Evolutionary conservation across 2,329 filamentous ascomycete species (phyloP).

Genomic region (Sporothrix euskadiensis): DNA sequence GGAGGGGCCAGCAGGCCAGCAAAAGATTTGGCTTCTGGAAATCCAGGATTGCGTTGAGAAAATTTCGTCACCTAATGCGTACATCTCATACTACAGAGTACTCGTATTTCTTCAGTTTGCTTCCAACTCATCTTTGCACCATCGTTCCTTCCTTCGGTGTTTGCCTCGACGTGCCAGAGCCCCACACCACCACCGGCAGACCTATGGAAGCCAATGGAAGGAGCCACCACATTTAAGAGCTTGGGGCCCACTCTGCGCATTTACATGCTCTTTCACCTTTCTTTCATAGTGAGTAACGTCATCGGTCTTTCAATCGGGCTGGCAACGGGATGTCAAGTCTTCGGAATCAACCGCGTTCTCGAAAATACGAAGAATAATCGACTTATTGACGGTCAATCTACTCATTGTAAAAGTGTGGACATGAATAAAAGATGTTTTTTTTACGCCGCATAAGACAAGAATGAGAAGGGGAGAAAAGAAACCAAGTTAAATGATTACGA

Average conservation of each 20-base stretch:
- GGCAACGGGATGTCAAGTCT: neutral
- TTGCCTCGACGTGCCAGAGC: neutral
- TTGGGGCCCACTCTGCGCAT: neutral
- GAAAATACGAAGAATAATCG: neutral
- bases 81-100: no score
- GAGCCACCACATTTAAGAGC: neutral
- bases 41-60: neutral
- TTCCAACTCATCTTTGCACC: neutral
- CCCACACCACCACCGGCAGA: constrained; percentile 24
- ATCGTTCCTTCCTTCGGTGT: neutral
- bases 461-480: no score
- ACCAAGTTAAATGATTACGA: no score
- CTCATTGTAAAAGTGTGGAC: neutral
- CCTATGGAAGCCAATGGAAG: neutral
- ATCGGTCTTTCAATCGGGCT: neutral
- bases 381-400: neutral
- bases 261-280: neutral
- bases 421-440: no score
- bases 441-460: no score
- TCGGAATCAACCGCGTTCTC: constrained; percentile 8
- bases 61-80: neutral
- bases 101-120: neutral
- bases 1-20: neutral
- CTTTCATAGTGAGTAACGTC: neutral
- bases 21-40: no score